Evolutionary conservation across 495 filamentous ascomycete species (phyloP).

Genomic region (Aspergillus sclerotiicarbonarius): DNA sequence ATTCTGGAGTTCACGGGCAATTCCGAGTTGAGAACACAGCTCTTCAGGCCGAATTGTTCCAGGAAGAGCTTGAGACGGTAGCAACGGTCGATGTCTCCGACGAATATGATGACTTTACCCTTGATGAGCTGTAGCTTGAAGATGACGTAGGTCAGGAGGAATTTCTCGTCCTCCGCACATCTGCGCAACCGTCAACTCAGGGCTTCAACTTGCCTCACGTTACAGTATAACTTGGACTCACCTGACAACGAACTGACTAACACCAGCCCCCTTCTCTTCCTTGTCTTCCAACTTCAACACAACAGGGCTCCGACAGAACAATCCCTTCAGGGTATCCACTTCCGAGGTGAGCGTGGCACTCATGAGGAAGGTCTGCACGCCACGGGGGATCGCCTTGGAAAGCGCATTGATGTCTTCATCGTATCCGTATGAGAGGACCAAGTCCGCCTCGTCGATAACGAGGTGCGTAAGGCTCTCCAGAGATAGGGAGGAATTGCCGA

Average conservation of each 20-base stretch:
- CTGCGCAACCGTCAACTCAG: constrained; percentile 32
- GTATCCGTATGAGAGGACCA: constrained; percentile 93
- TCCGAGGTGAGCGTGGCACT: constrained; percentile 88
- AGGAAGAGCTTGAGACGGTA: constrained; percentile 95
- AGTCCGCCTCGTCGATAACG: constrained; percentile 92
- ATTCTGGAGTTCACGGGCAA: constrained; percentile 88
- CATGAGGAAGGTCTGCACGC: constrained; percentile 88
- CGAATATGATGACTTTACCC: constrained; percentile 92
- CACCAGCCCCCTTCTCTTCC: constrained; percentile 66
- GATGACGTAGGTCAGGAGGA: constrained; percentile 87
- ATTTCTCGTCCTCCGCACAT: constrained; percentile 96
- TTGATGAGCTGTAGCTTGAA: constrained; percentile 94
- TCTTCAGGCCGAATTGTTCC: constrained; percentile 93
- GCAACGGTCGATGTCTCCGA: constrained; percentile 86
- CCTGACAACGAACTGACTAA: constrained; percentile 85
- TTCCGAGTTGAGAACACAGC: constrained; percentile 93
- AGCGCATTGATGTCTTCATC: constrained; percentile 82
- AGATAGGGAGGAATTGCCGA: constrained; percentile 66
- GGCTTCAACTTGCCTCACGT: neutral
- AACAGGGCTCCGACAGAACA: constrained; percentile 82
- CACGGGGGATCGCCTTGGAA: constrained; percentile 71
- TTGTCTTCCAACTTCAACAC: constrained; percentile 74
- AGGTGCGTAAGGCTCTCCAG: constrained; percentile 70
- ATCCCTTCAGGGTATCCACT: constrained; percentile 76
- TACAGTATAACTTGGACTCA: constrained; percentile 30